A percentile compares a stretch with the other conserved stretches of the same genome.
These are phyloP conservation scores for Tulasnella sp. DNA, from an alignment of 768 basidiomycete genomes.

Conservation along the genomic window DNA sequence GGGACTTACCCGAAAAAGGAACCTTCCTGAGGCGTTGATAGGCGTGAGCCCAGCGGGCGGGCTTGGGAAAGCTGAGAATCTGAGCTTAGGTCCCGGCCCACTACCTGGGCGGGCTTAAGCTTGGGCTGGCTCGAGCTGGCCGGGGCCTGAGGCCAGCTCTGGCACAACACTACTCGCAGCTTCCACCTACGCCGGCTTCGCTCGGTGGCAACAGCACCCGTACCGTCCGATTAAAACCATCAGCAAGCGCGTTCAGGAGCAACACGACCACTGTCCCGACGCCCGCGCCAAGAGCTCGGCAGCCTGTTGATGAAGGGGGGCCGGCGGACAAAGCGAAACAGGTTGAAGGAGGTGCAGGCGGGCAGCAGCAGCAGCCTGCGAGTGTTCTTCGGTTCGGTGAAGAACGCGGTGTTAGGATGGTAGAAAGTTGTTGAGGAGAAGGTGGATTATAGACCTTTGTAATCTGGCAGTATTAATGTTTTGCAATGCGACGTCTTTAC, in stretches of 20 bases:
- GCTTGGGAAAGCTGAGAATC: too few species aligned
- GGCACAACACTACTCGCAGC: too few species aligned
- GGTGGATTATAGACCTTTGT: background rate
- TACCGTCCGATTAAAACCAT: conserved; percentile 25
- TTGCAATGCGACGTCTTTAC: too few species aligned
- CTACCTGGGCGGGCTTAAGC: too few species aligned
- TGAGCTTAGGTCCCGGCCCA: too few species aligned
- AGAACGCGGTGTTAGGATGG: conserved; percentile 8
- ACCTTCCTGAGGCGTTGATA: too few species aligned
- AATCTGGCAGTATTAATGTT: background rate
- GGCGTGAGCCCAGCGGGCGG: too few species aligned
- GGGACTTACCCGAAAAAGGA: too few species aligned
- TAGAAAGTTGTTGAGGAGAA: background rate
- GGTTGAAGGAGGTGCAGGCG: conserved; percentile 2
- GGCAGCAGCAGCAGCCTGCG: background rate
- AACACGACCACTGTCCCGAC: background rate
- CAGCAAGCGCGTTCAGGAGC: conserved; percentile 29
- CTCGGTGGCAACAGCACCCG: conserved; percentile 11
- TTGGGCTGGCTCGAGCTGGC: too few species aligned
- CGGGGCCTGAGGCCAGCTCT: too few species aligned
- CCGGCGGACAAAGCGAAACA: conserved; percentile 9
- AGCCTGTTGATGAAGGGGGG: conserved; percentile 19
- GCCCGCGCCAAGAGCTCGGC: conserved; percentile 12
- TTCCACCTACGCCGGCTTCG: background rate
- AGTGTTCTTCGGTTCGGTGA: conserved; percentile 15